phyloP scores from a whole-genome alignment of 106 monocot genomes.

The Narthecium ossifragum region DNA sequence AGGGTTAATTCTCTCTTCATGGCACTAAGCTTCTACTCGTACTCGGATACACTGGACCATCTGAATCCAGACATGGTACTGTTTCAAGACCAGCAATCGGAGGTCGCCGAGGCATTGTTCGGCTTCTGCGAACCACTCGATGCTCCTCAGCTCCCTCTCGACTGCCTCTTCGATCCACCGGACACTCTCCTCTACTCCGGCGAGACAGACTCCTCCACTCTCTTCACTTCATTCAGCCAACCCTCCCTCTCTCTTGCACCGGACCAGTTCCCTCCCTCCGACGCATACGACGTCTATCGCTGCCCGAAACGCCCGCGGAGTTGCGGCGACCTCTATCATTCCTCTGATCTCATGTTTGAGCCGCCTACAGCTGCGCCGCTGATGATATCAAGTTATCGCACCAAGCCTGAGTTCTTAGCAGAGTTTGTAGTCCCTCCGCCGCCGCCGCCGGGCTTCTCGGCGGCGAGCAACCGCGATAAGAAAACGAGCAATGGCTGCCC shows the following conservation, averaged over 20 bases:
- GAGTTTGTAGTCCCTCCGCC: slow-evolving; percentile 5
- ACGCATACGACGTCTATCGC: slow-evolving; percentile 5
- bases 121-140: slow-evolving; percentile 29
- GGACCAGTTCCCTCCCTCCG: background rate
- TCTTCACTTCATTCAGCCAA: background rate
- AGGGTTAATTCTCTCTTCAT: too few relatives aligned
- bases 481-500: background rate
- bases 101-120: slow-evolving; percentile 40
- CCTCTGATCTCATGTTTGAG: slow-evolving; percentile 6
- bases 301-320: slow-evolving; percentile 25
- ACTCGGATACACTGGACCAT: slow-evolving; percentile 7
- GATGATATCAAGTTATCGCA: too few relatives aligned
- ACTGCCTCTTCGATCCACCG: slow-evolving; percentile 14
- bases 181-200: background rate
- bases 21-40: slow-evolving; percentile 29
- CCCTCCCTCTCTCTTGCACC: slow-evolving; percentile 10
- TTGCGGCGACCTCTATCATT: slow-evolving; percentile 5
- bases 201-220: background rate
- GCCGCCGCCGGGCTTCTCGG: background rate
- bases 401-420: background rate
- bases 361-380: background rate
- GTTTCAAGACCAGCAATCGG: slow-evolving; percentile 28
- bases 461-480: background rate
- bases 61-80: background rate
- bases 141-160: slow-evolving; percentile 9